Conservation (phyloP, 345 rosid species). For the rapeseed (Brassica napus) region DNA sequence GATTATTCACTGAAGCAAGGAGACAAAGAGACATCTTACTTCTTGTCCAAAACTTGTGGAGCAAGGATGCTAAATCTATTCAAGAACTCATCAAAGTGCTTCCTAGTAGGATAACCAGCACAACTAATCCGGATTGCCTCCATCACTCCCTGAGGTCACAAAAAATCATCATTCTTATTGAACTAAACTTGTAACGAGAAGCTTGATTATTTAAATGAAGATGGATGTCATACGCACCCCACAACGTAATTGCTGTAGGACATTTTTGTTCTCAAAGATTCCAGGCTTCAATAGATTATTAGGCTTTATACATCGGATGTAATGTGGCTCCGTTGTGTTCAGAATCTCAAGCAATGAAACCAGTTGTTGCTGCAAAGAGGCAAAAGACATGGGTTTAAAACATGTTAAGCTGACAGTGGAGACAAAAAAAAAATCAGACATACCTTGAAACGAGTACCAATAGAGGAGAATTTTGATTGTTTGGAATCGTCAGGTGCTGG, state of each 20-base stretch:
- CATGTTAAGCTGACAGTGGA: constrained; percentile 20
- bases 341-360: constrained; percentile 89
- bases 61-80: constrained; percentile 83
- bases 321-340: constrained; percentile 94
- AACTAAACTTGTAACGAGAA: constrained; percentile 7
- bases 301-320: constrained; percentile 97
- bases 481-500: constrained; percentile 81
- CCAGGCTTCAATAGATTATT: constrained; percentile 96
- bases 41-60: constrained; percentile 73
- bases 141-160: constrained; percentile 80
- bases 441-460: constrained; percentile 99
- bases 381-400: not conserved
- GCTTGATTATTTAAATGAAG: not conserved
- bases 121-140: constrained; percentile 99
- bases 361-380: constrained; percentile 84
- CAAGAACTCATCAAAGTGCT: constrained; percentile 78
- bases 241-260: constrained; percentile 89
- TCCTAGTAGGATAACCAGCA: constrained; percentile 97
- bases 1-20: constrained; percentile 7
- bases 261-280: constrained; percentile 85
- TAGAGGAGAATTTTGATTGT: constrained; percentile 92
- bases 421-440: constrained; percentile 16
- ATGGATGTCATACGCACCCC: constrained; percentile 66
- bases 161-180: not conserved
- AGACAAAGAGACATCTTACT: constrained; percentile 49